phyloP scores from a whole-genome alignment of 176 grass and related monocot genomes.

The barley (Hordeum vulgare) region MorexV3_pseudomolecules_assembly NC_058522.1:484708225-484708724 shows the following conservation, averaged over 20 bases:
- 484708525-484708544: not conserved
- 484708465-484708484: not conserved
- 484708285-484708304: not conserved
- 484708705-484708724: slow-evolving; percentile 75
- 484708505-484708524: slow-evolving; percentile 6
- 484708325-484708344: not conserved
- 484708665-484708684: slow-evolving; percentile 87
- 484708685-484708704: slow-evolving; percentile 91
- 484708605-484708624: slow-evolving; percentile 58
- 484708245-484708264: not conserved
- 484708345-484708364: not conserved
- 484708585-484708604: slow-evolving; percentile 5
- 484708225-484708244: not conserved
- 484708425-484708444: not conserved
- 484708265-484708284: not conserved
- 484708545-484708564: not conserved
- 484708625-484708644: slow-evolving; percentile 78
- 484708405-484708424: not conserved
- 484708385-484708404: not conserved
- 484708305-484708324: not conserved
- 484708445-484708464: not conserved
- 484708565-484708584: not conserved
- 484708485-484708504: not conserved
- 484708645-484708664: slow-evolving; percentile 73
- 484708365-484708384: not conserved